phyloP scores from a whole-genome alignment of 2,329 filamentous ascomycete genomes.

The Pseudocercospora fijiensis region DNA sequence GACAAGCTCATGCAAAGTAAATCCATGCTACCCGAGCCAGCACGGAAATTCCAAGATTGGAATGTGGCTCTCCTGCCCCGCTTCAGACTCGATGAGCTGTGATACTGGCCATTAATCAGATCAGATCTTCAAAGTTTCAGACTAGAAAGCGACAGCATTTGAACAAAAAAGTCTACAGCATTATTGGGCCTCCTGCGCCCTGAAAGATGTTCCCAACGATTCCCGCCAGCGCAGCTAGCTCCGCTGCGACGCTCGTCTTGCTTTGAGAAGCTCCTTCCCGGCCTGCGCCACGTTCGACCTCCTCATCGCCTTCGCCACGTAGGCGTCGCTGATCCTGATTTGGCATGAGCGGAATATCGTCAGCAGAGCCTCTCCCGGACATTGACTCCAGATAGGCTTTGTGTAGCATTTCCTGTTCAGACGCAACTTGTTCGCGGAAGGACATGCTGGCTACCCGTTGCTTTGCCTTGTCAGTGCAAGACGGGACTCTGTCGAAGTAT shows the following conservation, averaged over 20 bases:
- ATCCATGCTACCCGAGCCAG: conserved; percentile 28
- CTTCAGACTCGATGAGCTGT: conserved; percentile 20
- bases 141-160: background rate
- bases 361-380: background rate
- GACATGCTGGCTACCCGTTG: background rate
- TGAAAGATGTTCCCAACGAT: background rate
- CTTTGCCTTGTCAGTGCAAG: background rate
- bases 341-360: background rate
- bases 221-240: background rate
- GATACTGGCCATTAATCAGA: background rate
- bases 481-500: background rate
- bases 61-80: conserved; percentile 26
- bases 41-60: conserved; percentile 26
- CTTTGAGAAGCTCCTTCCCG: background rate
- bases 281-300: background rate
- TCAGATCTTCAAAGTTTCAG: background rate
- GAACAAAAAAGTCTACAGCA: background rate
- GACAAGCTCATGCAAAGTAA: conserved; percentile 39
- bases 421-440: background rate
- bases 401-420: background rate
- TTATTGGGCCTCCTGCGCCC: background rate
- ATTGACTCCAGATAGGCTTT: background rate
- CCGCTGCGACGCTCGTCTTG: background rate
- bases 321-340: background rate
- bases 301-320: background rate